Evolutionary conservation across 371 early-diverging fungal species (phyloP).

Genomic region (Mortierella sp.): DNA sequence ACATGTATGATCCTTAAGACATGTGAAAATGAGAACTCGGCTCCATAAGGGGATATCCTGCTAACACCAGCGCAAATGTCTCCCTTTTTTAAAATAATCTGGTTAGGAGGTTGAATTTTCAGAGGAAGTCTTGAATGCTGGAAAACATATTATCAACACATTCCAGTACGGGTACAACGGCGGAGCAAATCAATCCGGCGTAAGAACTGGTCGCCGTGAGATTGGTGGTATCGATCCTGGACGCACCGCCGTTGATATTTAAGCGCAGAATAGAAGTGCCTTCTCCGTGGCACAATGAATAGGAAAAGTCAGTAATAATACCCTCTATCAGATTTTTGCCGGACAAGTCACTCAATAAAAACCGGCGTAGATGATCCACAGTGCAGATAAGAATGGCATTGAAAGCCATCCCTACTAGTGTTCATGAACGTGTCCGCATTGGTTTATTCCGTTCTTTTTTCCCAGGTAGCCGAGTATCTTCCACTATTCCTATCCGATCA

Average conservation of each 20-base stretch:
- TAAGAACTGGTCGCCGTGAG: constrained; percentile 65
- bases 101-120: constrained; percentile 71
- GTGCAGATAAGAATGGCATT: no score
- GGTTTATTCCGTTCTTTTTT: constrained; percentile 9
- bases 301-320: constrained; percentile 4
- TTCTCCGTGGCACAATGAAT: no score
- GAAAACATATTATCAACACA: constrained; percentile 66
- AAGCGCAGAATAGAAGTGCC: no score
- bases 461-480: background rate
- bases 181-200: constrained; percentile 71
- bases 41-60: no score
- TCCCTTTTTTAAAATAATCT: no score
- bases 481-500: constrained; percentile 27
- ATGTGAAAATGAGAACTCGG: no score
- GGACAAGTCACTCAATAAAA: no score
- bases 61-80: no score
- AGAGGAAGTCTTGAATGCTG: constrained; percentile 73
- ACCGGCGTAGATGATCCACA: no score
- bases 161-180: constrained; percentile 69
- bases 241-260: constrained; percentile 29
- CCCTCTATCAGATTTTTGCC: background rate
- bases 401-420: no score
- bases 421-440: background rate
- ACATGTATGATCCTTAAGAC: no score
- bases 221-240: constrained; percentile 58